A percentile compares a stretch with the other conserved stretches of the same genome.
phyloP scores from a whole-genome alignment of 192 early-diverging fungal genomes.

The Backusella macrospora region DNA sequence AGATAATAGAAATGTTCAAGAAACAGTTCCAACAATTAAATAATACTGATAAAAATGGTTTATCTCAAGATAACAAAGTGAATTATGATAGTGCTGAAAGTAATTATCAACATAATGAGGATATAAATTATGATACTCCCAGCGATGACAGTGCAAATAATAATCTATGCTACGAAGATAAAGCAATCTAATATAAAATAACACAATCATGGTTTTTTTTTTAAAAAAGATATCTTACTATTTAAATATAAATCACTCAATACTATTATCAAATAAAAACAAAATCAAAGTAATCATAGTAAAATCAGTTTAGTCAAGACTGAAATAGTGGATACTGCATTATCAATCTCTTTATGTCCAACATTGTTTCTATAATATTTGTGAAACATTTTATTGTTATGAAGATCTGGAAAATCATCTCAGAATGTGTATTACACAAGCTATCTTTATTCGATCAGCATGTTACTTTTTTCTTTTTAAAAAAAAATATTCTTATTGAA shows the following conservation, averaged over 20 bases:
- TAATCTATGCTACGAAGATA: not conserved
- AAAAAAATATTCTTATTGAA: too few relatives aligned
- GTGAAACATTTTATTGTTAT: too few relatives aligned
- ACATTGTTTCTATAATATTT: too few relatives aligned
- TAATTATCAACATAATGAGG: not conserved
- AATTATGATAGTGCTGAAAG: not conserved
- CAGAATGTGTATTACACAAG: too few relatives aligned
- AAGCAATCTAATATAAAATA: not conserved
- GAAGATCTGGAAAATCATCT: too few relatives aligned
- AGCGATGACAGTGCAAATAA: not conserved
- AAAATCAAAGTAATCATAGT: too few relatives aligned
- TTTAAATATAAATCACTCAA: not conserved
- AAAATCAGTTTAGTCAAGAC: too few relatives aligned
- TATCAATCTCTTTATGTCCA: too few relatives aligned
- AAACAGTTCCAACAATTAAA: not conserved
- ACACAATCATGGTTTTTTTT: not conserved
- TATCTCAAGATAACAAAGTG: not conserved
- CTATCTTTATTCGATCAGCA: too few relatives aligned
- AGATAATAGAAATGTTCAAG: not conserved
- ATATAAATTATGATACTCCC: not conserved
- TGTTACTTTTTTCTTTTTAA: too few relatives aligned
- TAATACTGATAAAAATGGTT: not conserved
- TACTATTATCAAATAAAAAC: too few relatives aligned
- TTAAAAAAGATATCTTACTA: not conserved
- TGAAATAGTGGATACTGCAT: too few relatives aligned